phyloP scores from a whole-genome alignment of 148 eudicot genomes.

The Camellia japonica region DNA sequence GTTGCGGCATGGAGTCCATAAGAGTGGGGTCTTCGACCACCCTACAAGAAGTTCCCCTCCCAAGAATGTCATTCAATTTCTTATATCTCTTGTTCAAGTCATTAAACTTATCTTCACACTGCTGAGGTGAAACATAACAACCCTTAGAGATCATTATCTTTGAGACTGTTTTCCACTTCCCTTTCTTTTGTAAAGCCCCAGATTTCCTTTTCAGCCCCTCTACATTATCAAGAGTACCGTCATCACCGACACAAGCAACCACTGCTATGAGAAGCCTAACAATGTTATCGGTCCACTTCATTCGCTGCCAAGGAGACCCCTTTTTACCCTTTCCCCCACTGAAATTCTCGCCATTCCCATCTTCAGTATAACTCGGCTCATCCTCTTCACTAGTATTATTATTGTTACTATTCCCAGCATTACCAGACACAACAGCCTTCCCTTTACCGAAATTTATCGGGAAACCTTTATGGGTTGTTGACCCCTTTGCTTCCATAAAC shows the following conservation, averaged over 20 bases:
- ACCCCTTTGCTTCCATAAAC: constrained; percentile 32
- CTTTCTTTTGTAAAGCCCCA: constrained; percentile 57
- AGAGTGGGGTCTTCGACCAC: constrained; percentile 69
- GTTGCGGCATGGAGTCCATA: constrained; percentile 51
- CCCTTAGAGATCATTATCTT: constrained; percentile 52
- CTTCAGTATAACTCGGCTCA: constrained; percentile 39
- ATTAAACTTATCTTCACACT: constrained; percentile 78
- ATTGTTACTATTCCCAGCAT: constrained; percentile 25
- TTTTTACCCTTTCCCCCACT: constrained; percentile 26
- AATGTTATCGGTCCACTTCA: constrained; percentile 70
- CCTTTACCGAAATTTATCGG: constrained; percentile 46
- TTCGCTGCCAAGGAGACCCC: constrained; percentile 63
- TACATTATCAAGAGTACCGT: constrained; percentile 33
- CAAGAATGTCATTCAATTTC: constrained; percentile 68
- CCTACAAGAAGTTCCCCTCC: constrained; percentile 55
- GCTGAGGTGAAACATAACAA: constrained; percentile 64
- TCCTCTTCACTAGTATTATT: constrained; percentile 48
- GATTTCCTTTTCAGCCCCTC: constrained; percentile 47
- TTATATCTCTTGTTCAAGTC: constrained; percentile 79
- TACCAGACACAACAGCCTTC: constrained; percentile 30
- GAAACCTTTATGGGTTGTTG: constrained; percentile 28
- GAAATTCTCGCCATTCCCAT: constrained; percentile 33
- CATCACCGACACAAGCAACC: constrained; percentile 68
- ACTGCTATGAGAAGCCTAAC: constrained; percentile 57
- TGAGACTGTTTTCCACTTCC: constrained; percentile 77